Percentiles rank a stretch among this genome's conserved stretches.
phyloP scores from a whole-genome alignment of 129 eudicot genomes.

The Saussurea involucrata region DNA sequence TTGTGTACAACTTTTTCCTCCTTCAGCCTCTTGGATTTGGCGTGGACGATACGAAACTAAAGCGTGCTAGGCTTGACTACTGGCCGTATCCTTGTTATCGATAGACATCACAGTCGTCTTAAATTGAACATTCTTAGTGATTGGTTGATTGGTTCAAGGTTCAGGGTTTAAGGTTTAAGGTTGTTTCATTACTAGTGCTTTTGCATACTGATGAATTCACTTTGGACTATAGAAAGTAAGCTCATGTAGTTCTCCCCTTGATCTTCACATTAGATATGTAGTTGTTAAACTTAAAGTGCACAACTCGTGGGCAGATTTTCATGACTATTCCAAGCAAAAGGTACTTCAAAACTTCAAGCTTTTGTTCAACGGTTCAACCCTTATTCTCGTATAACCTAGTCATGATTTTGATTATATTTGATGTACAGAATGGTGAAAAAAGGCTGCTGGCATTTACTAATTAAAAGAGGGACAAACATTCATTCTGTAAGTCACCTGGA shows the following conservation, averaged over 20 bases:
- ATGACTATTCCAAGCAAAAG: slow-evolving; percentile 74
- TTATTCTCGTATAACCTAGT: slow-evolving; percentile 6
- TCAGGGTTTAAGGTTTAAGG: background rate
- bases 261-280: slow-evolving; percentile 60
- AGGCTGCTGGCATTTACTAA: slow-evolving; percentile 87
- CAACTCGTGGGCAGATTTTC: slow-evolving; percentile 82
- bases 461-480: slow-evolving; percentile 73
- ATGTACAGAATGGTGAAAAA: slow-evolving; percentile 70
- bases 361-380: background rate
- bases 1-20: slow-evolving; percentile 8
- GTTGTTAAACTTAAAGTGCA: slow-evolving; percentile 97
- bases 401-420: background rate
- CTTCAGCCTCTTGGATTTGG: slow-evolving; percentile 89
- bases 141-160: no score
- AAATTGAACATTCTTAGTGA: background rate
- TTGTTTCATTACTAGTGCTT: background rate
- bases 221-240: background rate
- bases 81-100: slow-evolving; percentile 92
- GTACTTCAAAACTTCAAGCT: slow-evolving; percentile 28
- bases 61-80: slow-evolving; percentile 97
- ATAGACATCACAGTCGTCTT: background rate
- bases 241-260: slow-evolving; percentile 11
- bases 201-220: background rate
- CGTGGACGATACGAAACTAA: slow-evolving; percentile 82
- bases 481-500: slow-evolving; percentile 67